Base-by-base conservation (phyloP, 352 stramenopile species). In the Pythium coloratum region DNA sequence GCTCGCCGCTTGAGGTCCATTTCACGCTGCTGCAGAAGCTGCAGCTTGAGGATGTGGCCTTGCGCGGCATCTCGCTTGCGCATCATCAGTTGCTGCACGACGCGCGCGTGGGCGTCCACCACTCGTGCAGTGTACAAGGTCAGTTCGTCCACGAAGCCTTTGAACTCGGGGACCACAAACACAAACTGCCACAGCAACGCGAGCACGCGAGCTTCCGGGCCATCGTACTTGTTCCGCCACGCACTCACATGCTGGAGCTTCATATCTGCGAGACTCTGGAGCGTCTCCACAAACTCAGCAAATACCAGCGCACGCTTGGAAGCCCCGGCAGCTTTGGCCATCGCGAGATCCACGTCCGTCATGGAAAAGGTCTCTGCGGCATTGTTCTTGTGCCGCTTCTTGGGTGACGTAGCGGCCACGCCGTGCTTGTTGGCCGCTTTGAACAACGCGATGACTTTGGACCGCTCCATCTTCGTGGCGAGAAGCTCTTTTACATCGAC, bases 341-440 rank as follows among this genome's bases (percentile, higher is more conserved):
- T 75, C 7, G 74, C 75, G 7, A 91, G 50, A 46, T 91, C 82
- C 30, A 91, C 75, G 55, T 89, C 81, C 5, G 76, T 81, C 24
- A 76, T 76, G 2, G 81, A 68, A 54, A 90, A 86, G 14, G 76
- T 55, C 47, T 67, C 51, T 24, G 1, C 34, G 7, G 26, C 13
- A 9, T 33, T 76, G 26, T 44, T 58, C 62, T 57, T 74, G 24
- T 62, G 58, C 18, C n/a, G 18, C 32, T 33, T 49, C 34, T 53
- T 30, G 3, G 65, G 34, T 12, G 57, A 54, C 6, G 24, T 3
- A 6, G 42, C 14, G n/a, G 14, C 13, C 33, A 34, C 16, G 18
- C 53, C 30, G 55, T 75, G 69, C 55, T 81, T 86, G 59, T 63
- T 76, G 0, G 72, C 71, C 5, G 72, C 72, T 32, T 76, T 81